A percentile compares a stretch with the other conserved stretches of the same genome.
Conservation (phyloP, 768 basidiomycete species). For the Hericium rajendrae region DNA sequence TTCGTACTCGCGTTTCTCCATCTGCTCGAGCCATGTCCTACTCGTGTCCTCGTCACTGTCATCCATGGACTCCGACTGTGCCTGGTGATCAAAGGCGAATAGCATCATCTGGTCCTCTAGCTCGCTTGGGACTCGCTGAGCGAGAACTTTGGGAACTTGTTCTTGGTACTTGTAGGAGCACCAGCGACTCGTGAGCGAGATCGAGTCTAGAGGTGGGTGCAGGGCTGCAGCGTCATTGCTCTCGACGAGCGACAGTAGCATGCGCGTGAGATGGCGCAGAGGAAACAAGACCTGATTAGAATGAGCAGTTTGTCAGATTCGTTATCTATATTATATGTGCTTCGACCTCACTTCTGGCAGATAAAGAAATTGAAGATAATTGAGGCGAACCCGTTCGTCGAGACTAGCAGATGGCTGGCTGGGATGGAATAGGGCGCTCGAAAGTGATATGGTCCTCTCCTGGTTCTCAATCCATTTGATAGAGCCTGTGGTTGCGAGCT, state of each 20-base stretch:
- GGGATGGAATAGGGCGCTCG: neutral
- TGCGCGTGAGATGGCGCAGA: constrained; percentile 43
- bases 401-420: neutral
- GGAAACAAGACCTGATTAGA: constrained; percentile 59
- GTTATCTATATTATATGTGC: neutral
- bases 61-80: neutral
- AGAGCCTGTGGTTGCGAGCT: neutral
- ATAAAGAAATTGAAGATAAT: neutral
- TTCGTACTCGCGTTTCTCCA: constrained; percentile 36
- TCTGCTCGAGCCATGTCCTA: constrained; percentile 27
- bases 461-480: neutral
- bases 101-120: constrained; percentile 21
- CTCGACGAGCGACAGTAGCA: constrained; percentile 45
- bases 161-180: constrained; percentile 58
- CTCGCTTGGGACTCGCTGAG: constrained; percentile 9
- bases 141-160: constrained; percentile 17
- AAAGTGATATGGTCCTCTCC: neutral
- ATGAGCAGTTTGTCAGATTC: neutral
- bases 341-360: neutral
- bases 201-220: constrained; percentile 45
- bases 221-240: constrained; percentile 38
- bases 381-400: neutral
- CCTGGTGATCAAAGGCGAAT: constrained; percentile 4
- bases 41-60: constrained; percentile 13
- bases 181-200: constrained; percentile 74